Evolutionary conservation across 1,284 basidiomycete species (phyloP).

Genomic region (Trichosporon asahii): DNA sequence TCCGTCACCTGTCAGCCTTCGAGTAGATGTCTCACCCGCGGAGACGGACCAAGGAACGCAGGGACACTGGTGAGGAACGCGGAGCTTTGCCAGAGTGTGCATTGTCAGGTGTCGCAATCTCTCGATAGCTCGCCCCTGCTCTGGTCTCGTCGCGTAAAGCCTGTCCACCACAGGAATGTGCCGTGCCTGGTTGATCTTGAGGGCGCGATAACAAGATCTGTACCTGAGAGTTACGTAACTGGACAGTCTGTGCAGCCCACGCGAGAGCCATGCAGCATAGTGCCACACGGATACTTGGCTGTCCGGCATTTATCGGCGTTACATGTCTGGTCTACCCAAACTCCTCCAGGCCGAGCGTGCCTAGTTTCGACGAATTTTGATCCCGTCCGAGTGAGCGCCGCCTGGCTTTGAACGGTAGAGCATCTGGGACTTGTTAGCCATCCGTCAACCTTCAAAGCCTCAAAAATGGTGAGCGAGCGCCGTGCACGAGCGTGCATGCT

Average conservation of each 20-base stretch:
- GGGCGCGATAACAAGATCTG: not conserved
- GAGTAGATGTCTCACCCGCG: not conserved
- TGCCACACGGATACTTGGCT: too few relatives aligned
- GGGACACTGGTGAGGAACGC: not conserved
- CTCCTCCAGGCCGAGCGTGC: not conserved
- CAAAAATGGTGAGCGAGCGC: conserved; percentile 8
- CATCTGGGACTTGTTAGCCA: conserved; percentile 9
- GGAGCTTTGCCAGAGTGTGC: not conserved
- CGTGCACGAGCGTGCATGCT: conserved; percentile 12
- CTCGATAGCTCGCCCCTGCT: too few relatives aligned
- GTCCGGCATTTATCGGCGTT: not conserved
- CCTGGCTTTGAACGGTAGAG: not conserved
- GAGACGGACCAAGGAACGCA: too few relatives aligned
- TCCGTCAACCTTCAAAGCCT: conserved; percentile 8
- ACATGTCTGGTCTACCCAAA: not conserved
- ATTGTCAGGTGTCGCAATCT: not conserved
- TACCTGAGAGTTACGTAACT: not conserved
- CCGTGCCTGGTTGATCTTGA: not conserved
- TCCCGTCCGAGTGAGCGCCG: not conserved
- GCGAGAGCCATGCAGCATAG: not conserved
- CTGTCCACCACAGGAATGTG: not conserved
- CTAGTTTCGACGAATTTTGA: not conserved
- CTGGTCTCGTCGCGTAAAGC: not conserved
- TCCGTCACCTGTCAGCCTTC: not conserved
- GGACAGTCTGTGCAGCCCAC: not conserved